Base-by-base conservation (phyloP, 2,329 filamentous ascomycete species). In the Phyllosticta citriasiana region DNA sequence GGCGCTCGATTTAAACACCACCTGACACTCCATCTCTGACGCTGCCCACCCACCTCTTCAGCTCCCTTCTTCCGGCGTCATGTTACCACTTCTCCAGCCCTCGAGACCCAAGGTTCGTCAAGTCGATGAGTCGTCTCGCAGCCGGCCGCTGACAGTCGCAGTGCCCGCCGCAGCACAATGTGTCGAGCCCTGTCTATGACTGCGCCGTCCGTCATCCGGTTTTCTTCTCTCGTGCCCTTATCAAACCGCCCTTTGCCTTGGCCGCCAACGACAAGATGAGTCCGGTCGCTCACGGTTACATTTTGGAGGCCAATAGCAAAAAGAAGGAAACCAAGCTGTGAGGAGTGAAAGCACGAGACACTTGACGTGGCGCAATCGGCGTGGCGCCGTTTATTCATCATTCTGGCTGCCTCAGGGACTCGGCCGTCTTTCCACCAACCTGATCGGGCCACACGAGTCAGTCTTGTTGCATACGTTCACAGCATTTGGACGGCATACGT, bases 201-300 rank as follows among this genome's bases (percentile, higher is more conserved):
- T 77, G 83, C 9, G 83, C 88, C 1, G 79, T 78, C 50, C 76
- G 83, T 26, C 88, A 92, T 66, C 88, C 88, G 0, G 88, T 90
- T 1, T 92, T 92, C 74, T 91, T 91, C 75, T 88, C 87, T 0
- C 77, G 83, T 30, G 79, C 79, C 57, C 74, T 89, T 57, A 81
- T 81, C 62, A 82, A 80, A 66, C 78, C 81, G 2, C 81, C 84
- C 4, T 76, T 79, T 24, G 69, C 75, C 0, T 66, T 78, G 62
- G 53, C 54, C 14, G 40, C 25, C 25, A 53, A 24, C 25, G 55
- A 30, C 8, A 55, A 50, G 7, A 72, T 72, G 63, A 78, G 67
- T 65, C 78, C 78, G 4, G 77, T 75, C 2, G 77, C 77, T 9
- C 74, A 71, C 27, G 78, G 78, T 1, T 80, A 80, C 61, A 67